Conservation (phyloP, 148 eudicot species). For the Amaranthus hypochondriacus region DNA sequence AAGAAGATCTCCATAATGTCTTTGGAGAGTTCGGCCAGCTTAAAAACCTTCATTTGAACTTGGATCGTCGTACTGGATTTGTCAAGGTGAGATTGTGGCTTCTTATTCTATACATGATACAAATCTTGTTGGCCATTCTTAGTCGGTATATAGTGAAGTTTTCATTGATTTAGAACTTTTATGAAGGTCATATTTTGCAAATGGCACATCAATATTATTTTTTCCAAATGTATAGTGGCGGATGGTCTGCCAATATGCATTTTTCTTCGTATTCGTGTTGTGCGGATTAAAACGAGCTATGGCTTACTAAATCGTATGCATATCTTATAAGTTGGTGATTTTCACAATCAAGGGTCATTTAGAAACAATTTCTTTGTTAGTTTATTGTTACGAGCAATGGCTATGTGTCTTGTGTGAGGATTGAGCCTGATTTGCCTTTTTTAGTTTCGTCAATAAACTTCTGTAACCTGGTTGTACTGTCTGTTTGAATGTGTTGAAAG, state of each 20-base stretch:
- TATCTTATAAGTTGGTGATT: too few species aligned
- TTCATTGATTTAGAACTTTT: neutral
- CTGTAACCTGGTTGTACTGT: neutral
- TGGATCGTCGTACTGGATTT: conserved; percentile 94
- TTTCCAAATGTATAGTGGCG: neutral
- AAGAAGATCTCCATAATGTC: conserved; percentile 71
- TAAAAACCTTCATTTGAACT: conserved; percentile 84
- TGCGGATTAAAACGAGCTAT: neutral
- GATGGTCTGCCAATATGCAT: neutral
- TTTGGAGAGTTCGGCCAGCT: conserved; percentile 84
- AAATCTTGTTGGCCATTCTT: neutral
- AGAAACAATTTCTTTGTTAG: too few species aligned
- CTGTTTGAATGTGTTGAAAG: neutral
- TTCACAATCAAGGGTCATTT: too few species aligned
- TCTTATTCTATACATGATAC: neutral
- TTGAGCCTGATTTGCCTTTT: neutral
- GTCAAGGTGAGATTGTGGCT: conserved; percentile 52
- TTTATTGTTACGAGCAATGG: too few species aligned
- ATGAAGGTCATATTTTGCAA: neutral
- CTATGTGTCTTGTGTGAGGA: neutral
- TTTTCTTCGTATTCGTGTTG: neutral
- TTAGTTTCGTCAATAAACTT: too few species aligned
- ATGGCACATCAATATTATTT: neutral
- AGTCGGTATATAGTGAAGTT: neutral
- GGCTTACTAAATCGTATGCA: too few species aligned